Evolutionary conservation across 1,284 basidiomycete species (phyloP).

Genomic region (Leccinum griseonigrum): DNA sequence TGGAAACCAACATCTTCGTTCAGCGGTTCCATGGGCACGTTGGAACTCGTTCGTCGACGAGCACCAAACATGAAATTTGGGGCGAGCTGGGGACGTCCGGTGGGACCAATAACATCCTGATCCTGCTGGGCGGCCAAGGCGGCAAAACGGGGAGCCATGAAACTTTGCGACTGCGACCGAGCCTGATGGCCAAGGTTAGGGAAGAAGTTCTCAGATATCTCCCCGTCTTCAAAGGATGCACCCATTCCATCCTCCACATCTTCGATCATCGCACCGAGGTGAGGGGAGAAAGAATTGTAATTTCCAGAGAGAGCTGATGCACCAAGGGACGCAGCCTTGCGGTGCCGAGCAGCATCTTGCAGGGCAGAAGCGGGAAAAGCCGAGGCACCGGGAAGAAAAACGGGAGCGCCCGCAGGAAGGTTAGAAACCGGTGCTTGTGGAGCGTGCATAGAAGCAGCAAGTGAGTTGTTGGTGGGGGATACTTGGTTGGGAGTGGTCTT

Average conservation of each 20-base stretch:
- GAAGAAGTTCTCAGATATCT: constrained; percentile 61
- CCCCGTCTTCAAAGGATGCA: constrained; percentile 68
- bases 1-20: constrained; percentile 78
- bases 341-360: constrained; percentile 63
- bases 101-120: constrained; percentile 64
- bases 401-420: constrained; percentile 61
- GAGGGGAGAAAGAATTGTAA: constrained; percentile 69
- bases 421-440: constrained; percentile 46
- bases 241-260: constrained; percentile 62
- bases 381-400: constrained; percentile 66
- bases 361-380: constrained; percentile 49
- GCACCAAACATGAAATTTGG: constrained; percentile 88
- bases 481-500: constrained; percentile 61
- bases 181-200: constrained; percentile 56
- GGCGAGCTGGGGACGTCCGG: constrained; percentile 85
- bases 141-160: constrained; percentile 84
- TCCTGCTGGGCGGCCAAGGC: constrained; percentile 81
- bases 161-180: constrained; percentile 75
- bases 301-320: constrained; percentile 53
- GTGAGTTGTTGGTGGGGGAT: constrained; percentile 35
- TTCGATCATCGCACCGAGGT: constrained; percentile 79
- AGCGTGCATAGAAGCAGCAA: constrained; percentile 45
- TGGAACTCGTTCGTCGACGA: constrained; percentile 51
- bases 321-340: constrained; percentile 76
- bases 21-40: constrained; percentile 61